Evolutionary conservation across 2,329 filamentous ascomycete genomes (phyloP), one percentile per base, ranked within the genome.

Genomic region (Bipolaris bicolor): DNA sequence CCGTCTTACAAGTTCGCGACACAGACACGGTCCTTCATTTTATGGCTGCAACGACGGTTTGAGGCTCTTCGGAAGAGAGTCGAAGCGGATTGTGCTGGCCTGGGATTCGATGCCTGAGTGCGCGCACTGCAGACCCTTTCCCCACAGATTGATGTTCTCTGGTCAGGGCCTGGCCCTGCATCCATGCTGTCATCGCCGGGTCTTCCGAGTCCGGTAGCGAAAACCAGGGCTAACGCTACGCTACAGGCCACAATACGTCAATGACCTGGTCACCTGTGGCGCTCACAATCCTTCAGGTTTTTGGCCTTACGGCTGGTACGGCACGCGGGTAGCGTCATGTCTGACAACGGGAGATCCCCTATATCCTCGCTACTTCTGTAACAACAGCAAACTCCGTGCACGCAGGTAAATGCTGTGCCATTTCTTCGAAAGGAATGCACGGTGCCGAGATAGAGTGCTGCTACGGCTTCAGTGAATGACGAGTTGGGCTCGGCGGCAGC

Each of bases 261-360:
- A 72, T 72, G 69, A 71, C 64, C 46, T 74, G 69, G 67, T 55
- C 63, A 24, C 68, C 71, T 5, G 63, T 72, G 37, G 63, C 69
- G 33, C 66, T 74, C 9, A 67, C 66, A 5, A 61, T 73, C 31
- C 60, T 72, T 39, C 60, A 72, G 46, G 61, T 65, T 26, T 70
- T 72, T 49, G 64, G 66, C 22, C 51, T 71, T 34, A 64, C 63
- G 43, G 61, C 55, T 65, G 52, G 55, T 50, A 60, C 64, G 51
- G 52, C 62, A 37, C 53, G 45, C 40, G 43, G 53, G 58, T 67
- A 66, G 63, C 45, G 60, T 29, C 53, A 52, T 57, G 61, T 43
- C 31, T 49, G 40, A 31, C 33, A 31, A 47, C 46, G 45, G 31
- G 20, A 5, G 16, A 16, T 22, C 43, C 39, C 43, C 33, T 33